Conservation (phyloP, 2,329 filamentous ascomycete species). For the Calonectria pseudoreteaudii region DNA sequence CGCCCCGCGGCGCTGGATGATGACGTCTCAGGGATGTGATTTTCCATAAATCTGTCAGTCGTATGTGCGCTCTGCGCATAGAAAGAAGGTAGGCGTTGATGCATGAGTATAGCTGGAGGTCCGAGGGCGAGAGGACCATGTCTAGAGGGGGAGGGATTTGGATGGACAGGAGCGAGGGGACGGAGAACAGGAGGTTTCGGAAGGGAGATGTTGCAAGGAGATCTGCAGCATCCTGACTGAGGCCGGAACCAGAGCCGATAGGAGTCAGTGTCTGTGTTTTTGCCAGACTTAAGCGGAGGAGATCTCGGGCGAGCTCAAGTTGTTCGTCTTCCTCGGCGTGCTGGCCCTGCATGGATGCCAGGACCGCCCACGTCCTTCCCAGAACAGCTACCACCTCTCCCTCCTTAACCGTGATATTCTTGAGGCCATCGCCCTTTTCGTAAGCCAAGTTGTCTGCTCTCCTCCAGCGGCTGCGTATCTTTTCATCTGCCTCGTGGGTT, state of each 20-base stretch:
- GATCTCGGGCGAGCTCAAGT: conserved; percentile 83
- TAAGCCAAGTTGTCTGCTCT: conserved; percentile 69
- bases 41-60: conserved; percentile 88
- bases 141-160: conserved; percentile 84
- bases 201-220: conserved; percentile 70
- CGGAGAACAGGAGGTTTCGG: conserved; percentile 83
- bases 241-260: conserved; percentile 51
- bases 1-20: conserved; percentile 76
- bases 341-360: conserved; percentile 79
- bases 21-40: conserved; percentile 81
- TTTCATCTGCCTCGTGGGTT: conserved; percentile 86
- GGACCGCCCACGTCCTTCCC: conserved; percentile 79
- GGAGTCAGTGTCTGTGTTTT: conserved; percentile 58
- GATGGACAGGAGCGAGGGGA: conserved; percentile 75
- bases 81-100: conserved; percentile 90
- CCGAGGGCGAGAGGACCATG: conserved; percentile 82
- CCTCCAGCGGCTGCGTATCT: conserved; percentile 79
- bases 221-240: conserved; percentile 46
- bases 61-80: conserved; percentile 86
- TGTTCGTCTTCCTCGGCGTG: conserved; percentile 84
- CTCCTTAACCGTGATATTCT: conserved; percentile 79
- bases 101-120: conserved; percentile 83
- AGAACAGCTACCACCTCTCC: conserved; percentile 85
- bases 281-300: conserved; percentile 75
- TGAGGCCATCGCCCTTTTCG: conserved; percentile 63